phyloP scores from a whole-genome alignment of 345 rosid genomes.

The Rhizophora mangle region DNA sequence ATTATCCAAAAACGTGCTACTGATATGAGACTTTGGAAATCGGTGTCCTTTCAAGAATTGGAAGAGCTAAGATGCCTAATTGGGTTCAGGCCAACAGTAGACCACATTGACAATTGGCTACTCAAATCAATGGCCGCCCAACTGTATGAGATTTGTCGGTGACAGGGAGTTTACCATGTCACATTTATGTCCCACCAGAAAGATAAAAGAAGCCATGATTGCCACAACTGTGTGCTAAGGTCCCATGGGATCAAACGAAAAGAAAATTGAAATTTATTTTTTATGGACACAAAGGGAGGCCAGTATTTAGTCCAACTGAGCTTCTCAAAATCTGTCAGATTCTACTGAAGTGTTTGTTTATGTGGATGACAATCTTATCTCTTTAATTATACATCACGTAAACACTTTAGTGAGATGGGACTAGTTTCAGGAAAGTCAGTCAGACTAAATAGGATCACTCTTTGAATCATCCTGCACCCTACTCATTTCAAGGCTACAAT shows the following conservation, averaged over 20 bases:
- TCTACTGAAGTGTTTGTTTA: no score
- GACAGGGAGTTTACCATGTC: slow-evolving; percentile 15
- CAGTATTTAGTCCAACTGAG: no score
- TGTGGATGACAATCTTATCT: no score
- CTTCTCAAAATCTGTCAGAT: no score
- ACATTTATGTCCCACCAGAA: slow-evolving; percentile 24
- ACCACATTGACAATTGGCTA: background rate
- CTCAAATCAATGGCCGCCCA: background rate
- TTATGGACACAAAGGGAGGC: no score
- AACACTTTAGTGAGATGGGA: no score
- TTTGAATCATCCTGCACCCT: no score
- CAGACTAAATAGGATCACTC: no score
- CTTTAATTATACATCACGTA: no score
- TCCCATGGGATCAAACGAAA: background rate
- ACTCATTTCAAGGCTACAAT: no score
- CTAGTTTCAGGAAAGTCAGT: no score
- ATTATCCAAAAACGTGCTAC: background rate
- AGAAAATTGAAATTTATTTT: no score
- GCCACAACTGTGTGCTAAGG: slow-evolving; percentile 5
- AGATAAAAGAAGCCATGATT: background rate
- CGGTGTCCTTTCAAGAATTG: slow-evolving; percentile 14
- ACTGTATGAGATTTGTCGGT: slow-evolving; percentile 16
- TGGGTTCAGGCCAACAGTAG: background rate
- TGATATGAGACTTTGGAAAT: background rate
- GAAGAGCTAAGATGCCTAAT: background rate